Base-by-base conservation (phyloP, 805 yeast species). In the Saccharomyces paradoxus region DNA sequence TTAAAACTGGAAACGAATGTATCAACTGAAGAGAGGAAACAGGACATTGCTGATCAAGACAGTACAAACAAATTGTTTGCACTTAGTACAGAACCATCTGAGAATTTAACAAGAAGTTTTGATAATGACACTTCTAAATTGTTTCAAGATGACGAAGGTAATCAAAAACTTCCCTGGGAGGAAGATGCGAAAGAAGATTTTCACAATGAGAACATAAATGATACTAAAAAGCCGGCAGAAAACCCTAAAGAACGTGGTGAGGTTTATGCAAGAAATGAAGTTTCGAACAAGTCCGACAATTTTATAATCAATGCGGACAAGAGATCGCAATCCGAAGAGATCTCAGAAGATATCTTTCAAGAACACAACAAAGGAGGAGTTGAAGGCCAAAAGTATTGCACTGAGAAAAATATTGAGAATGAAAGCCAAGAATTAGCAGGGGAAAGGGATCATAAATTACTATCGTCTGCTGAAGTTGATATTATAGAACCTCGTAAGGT, bases 121-220 rank as follows among this genome's bases (percentile, higher is more conserved):
- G 50, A 14, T 22, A 41, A 46, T 28, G 26, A 44, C 12, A 37
- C 22, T 2, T 14, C 51, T 14, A 48, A 46, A n/a, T 41, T 51
- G 17, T 51, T 51, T 24, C 29, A 28, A n/a, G 29, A 28, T 31
- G n/a, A 46, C 10, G 50, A 37, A 4, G 29, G 29, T 47, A 48
- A 52, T 31, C 59, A 54, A n/a, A 26, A 32, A n/a, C 48, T 59
- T 49, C 61, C 61, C 12, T 60, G 63, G 63, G 61, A 60, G 52
- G 22, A 28, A 41, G 48, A 52, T 13, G 44, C 8, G 14, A 30
- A 48, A 17, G 17, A 8, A 31, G 37, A 13, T 2, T n/a, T 37
- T 17, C 14, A 8, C 5, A 12, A 22, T 24, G 21, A 46, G 17
- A 26, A 8, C 17, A 46, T n/a, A 17, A 12, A 21, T 14, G 21